Evolutionary conservation across 106 monocot genomes (phyloP), one percentile per base, ranked within the genome.

Genomic region (Phalaenopsis equestris): DNA sequence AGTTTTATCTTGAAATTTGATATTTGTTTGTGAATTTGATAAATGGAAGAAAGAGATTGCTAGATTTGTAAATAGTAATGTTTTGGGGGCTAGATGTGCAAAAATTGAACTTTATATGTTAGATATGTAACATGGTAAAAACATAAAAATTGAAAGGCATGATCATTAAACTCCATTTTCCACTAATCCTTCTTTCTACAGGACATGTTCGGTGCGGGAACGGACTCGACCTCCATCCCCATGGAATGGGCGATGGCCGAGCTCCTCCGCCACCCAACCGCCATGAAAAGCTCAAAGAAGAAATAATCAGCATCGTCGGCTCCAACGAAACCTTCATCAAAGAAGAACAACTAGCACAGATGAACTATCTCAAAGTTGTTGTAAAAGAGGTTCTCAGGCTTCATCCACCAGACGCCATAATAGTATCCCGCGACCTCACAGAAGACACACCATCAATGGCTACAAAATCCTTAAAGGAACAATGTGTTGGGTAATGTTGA

Each of bases 241-340:
- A 85, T 88, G 24, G 88, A 91, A 38, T 91, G 88, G 88, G 86
- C 88, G 1, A 86, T 91, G 56, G 76, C 88, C 0, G 86, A 91
- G 84, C 79, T 91, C 65, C 57, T 91, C 21, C 84, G 80, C 73
- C 47, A 76, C 16, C 91, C 91, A 2, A 56, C 86, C 39, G 81
- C 86, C 55, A 73, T 91, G 56, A 49, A 37, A 91, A 85, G 75
- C 86, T 83, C 6, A 80, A 67, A 0, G 88, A 91, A 65, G 91
- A 91, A 76, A 75, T 91, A 1, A 84, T 83, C 75, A 58, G 86
- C 0, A 82, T 86, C 11, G 85, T 91, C 47, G 91, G 91, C 6
- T 70, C 43, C 6, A 6, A 76, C 38, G 56, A 83, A 6, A 70
- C 81, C 3, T 83, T 82, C 86, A 86, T 88, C 2, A 73, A 86